These are phyloP conservation scores for Tilletia walkeri DNA, from an alignment of 1,284 basidiomycete species.

Conservation along the genomic window DNA sequence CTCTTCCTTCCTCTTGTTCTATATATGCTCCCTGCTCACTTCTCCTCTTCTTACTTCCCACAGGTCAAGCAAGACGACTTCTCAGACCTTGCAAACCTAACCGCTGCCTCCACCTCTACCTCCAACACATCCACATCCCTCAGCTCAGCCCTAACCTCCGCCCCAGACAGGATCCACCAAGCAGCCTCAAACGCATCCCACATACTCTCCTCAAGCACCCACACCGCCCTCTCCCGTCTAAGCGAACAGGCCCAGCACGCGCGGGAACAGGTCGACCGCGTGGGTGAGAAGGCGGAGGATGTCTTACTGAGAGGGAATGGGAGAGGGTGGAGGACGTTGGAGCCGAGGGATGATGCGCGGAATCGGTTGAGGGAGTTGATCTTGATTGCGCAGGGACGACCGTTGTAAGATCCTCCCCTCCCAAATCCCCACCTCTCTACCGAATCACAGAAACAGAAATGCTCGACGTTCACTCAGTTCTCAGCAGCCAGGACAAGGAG, in stretches of 20 bases:
- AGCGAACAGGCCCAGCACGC: not conserved
- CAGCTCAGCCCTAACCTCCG: not conserved
- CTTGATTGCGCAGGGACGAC: slow-evolving; percentile 4
- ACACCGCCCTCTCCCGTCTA: not conserved
- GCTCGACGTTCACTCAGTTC: too few species aligned
- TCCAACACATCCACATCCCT: not conserved
- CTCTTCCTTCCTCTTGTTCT: not conserved
- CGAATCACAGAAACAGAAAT: too few species aligned
- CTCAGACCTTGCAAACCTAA: slow-evolving; percentile 38
- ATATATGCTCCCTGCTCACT: not conserved
- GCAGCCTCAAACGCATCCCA: not conserved
- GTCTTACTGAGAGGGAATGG: too few species aligned
- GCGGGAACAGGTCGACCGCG: not conserved
- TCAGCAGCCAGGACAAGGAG: too few species aligned
- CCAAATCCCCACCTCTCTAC: too few species aligned
- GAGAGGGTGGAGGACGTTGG: not conserved
- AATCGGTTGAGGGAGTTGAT: slow-evolving; percentile 2
- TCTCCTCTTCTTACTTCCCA: not conserved
- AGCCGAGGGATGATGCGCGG: slow-evolving; percentile 1
- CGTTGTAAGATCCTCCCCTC: not conserved
- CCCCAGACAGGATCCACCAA: slow-evolving; percentile 1
- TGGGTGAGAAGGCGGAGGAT: too few species aligned
- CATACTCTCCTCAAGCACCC: not conserved
- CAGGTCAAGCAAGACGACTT: slow-evolving; percentile 51
- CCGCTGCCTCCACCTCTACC: not conserved